Percentiles rank a stretch among this genome's conserved stretches.
Evolutionary conservation across 2,329 filamentous ascomycete genomes (phyloP).

Genomic region (Arthroderma sp.): DNA sequence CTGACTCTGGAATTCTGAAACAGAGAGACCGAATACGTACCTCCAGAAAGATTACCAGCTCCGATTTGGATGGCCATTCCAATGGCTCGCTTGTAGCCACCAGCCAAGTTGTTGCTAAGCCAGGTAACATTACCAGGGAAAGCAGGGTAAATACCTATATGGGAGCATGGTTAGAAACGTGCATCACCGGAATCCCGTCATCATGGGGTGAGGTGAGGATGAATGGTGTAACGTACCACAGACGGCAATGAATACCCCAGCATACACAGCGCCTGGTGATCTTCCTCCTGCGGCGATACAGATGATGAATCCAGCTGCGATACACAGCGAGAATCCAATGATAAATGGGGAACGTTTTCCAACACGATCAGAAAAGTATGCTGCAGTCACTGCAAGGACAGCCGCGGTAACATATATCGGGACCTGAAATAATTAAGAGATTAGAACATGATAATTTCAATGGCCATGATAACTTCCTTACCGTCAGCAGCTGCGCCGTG

Average conservation of each 20-base stretch:
- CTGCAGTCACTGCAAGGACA: slow-evolving; percentile 28
- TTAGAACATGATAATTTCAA: neutral
- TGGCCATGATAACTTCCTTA: slow-evolving; percentile 6
- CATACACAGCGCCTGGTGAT: slow-evolving; percentile 33
- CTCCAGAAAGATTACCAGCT: slow-evolving; percentile 39
- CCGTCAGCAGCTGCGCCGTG: slow-evolving; percentile 28
- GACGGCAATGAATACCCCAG: slow-evolving; percentile 35
- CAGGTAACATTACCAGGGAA: slow-evolving; percentile 40
- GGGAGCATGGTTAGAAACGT: slow-evolving; percentile 1
- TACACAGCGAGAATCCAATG: slow-evolving; percentile 39
- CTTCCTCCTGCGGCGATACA: slow-evolving; percentile 22
- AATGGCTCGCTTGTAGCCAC: slow-evolving; percentile 42
- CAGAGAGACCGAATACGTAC: slow-evolving; percentile 11
- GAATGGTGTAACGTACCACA: slow-evolving; percentile 21
- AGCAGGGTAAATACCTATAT: slow-evolving; percentile 31
- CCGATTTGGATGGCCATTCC: slow-evolving; percentile 55
- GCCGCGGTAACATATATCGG: slow-evolving; percentile 30
- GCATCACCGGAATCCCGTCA: no score
- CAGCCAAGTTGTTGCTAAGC: slow-evolving; percentile 46
- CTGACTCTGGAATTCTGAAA: neutral
- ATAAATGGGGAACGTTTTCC: slow-evolving; percentile 45
- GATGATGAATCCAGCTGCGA: slow-evolving; percentile 46
- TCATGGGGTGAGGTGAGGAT: no score
- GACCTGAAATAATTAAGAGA: slow-evolving; percentile 11
- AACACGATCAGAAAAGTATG: slow-evolving; percentile 44